Percentiles rank a stretch among this genome's conserved stretches.
Conservation (phyloP, 2,329 filamentous ascomycete species). For the Diplodia seriata region DNA sequence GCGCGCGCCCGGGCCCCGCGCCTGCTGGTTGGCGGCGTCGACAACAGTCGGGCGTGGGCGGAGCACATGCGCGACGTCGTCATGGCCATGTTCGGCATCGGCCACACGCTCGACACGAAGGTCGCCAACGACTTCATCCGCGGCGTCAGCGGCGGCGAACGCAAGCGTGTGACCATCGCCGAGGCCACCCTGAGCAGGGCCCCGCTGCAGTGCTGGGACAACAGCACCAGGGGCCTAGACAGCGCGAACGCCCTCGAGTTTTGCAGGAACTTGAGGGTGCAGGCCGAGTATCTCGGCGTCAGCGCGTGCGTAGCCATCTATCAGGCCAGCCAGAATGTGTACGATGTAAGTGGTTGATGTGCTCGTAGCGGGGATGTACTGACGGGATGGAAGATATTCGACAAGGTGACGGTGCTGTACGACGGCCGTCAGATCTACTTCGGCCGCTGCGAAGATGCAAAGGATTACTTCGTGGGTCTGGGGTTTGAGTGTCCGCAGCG, state of each 20-base stretch:
- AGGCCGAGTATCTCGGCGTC: slow-evolving; percentile 70
- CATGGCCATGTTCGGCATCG: slow-evolving; percentile 78
- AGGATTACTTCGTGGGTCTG: slow-evolving; percentile 71
- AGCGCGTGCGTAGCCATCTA: slow-evolving; percentile 77
- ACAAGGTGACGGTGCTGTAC: slow-evolving; percentile 72
- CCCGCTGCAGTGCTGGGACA: slow-evolving; percentile 76
- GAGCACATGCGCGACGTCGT: slow-evolving; percentile 72
- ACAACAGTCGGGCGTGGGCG: slow-evolving; percentile 62
- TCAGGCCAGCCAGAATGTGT: slow-evolving; percentile 72
- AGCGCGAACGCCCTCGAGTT: slow-evolving; percentile 79
- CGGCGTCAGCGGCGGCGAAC: slow-evolving; percentile 76
- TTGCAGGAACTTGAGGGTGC: slow-evolving; percentile 71
- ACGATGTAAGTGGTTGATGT: slow-evolving; percentile 54
- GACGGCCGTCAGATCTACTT: slow-evolving; percentile 76
- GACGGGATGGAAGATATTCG: slow-evolving; percentile 55
- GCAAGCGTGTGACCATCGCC: slow-evolving; percentile 82
- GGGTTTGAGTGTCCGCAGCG: slow-evolving; percentile 75
- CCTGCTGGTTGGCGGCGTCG: slow-evolving; percentile 65
- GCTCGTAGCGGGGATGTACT: background rate
- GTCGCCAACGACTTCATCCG: slow-evolving; percentile 79
- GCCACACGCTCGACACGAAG: slow-evolving; percentile 73
- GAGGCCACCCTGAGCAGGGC: slow-evolving; percentile 74
- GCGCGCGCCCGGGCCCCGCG: slow-evolving; percentile 72
- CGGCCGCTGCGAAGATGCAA: slow-evolving; percentile 68
- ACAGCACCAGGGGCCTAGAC: slow-evolving; percentile 76